These are phyloP conservation scores for Epichloe baconii DNA, from an alignment of 2,329 filamentous ascomycete genomes.

Conservation along the genomic window DNA sequence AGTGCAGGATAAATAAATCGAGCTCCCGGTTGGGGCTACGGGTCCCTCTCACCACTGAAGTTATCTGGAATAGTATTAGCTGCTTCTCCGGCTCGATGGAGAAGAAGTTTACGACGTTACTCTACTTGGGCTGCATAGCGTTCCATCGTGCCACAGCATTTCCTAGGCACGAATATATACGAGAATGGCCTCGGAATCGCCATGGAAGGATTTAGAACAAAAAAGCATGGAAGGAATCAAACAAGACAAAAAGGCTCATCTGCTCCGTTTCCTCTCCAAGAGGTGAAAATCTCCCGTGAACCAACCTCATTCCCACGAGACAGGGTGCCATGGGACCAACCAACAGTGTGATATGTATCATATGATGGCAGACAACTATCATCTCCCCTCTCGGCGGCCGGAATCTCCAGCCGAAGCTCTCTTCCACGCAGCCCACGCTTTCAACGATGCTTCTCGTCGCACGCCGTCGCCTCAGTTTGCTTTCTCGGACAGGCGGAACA, in stretches of 20 bases:
- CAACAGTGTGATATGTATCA: too few species aligned
- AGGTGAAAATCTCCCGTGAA: not conserved
- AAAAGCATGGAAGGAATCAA: not conserved
- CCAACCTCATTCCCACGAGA: not conserved
- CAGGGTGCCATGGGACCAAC: not conserved
- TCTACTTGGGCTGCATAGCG: not conserved
- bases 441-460: conserved; percentile 1
- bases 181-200: not conserved
- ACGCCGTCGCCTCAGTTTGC: conserved; percentile 3
- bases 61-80: not conserved
- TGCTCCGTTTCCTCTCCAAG: not conserved
- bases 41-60: too few species aligned
- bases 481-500: conserved; percentile 1
- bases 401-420: conserved; percentile 1
- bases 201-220: not conserved
- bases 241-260: not conserved
- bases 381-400: not conserved
- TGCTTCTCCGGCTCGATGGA: not conserved
- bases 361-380: conserved; percentile 1
- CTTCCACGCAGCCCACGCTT: not conserved
- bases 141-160: not conserved
- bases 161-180: not conserved
- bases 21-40: too few species aligned
- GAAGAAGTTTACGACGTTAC: not conserved
- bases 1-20: too few species aligned